Evolutionary conservation across 1,284 basidiomycete species (phyloP).

Genomic region (Trichosporon sp.): DNA sequence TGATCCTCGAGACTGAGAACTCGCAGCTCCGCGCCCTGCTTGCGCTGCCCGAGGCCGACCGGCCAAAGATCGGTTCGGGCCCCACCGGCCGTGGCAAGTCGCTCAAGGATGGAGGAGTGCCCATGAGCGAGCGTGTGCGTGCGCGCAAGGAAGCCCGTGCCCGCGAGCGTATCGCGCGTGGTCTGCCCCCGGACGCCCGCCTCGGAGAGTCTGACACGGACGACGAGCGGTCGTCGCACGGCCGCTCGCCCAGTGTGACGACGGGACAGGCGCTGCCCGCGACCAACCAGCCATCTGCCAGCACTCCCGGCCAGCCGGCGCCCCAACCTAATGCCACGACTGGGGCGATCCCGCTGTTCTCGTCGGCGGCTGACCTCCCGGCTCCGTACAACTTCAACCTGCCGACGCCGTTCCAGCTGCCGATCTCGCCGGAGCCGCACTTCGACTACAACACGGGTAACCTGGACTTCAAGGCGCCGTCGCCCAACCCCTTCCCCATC

Average conservation of each 20-base stretch:
- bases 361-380: slow-evolving; percentile 22
- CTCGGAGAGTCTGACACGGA: slow-evolving; percentile 19
- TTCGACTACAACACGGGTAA: slow-evolving; percentile 21
- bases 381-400: slow-evolving; percentile 40
- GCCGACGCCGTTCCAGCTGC: slow-evolving; percentile 40
- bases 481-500: slow-evolving; percentile 10
- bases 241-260: slow-evolving; percentile 28
- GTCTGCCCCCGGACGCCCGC: slow-evolving; percentile 21
- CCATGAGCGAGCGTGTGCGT: slow-evolving; percentile 49
- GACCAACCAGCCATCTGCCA: background rate
- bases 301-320: background rate
- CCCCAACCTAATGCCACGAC: background rate
- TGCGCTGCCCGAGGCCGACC: slow-evolving; percentile 61
- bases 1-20: slow-evolving; percentile 81
- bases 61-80: slow-evolving; percentile 46
- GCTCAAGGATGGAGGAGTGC: slow-evolving; percentile 49
- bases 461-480: slow-evolving; percentile 11
- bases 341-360: slow-evolving; percentile 19
- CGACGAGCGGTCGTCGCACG: slow-evolving; percentile 19
- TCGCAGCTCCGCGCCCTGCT: slow-evolving; percentile 67
- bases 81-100: slow-evolving; percentile 50
- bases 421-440: slow-evolving; percentile 32
- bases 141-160: slow-evolving; percentile 47
- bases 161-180: slow-evolving; percentile 35
- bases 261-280: background rate